Evolutionary conservation across 805 yeast species (phyloP).

Genomic region (Wickerhamiella kurtzmanii): DNA sequence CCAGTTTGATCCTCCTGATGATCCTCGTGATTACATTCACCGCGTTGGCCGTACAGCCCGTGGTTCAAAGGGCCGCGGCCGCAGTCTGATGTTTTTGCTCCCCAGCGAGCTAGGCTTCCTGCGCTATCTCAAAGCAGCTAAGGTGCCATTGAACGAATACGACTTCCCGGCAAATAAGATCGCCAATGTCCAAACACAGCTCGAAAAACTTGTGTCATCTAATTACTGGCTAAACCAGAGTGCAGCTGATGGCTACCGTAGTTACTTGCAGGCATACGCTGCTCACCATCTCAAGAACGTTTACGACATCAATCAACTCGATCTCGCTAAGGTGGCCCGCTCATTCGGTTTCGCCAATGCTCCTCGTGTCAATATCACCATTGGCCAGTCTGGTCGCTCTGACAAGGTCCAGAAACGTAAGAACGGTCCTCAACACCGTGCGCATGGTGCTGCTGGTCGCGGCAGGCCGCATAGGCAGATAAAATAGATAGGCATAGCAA

Average conservation of each 20-base stretch:
- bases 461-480: not conserved
- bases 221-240: slow-evolving; percentile 88
- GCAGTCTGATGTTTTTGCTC: slow-evolving; percentile 84
- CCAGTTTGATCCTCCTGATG: slow-evolving; percentile 99
- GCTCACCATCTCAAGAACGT: slow-evolving; percentile 94
- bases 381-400: slow-evolving; percentile 67
- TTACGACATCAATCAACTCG: slow-evolving; percentile 89
- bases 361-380: slow-evolving; percentile 91
- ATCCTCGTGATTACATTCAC: slow-evolving; percentile 97
- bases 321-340: slow-evolving; percentile 85
- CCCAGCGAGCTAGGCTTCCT: slow-evolving; percentile 91
- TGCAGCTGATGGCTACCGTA: slow-evolving; percentile 94
- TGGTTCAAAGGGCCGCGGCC: slow-evolving; percentile 72
- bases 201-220: slow-evolving; percentile 78
- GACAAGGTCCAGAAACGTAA: slow-evolving; percentile 4
- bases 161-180: slow-evolving; percentile 91
- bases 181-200: slow-evolving; percentile 90
- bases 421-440: not conserved
- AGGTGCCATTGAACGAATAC: slow-evolving; percentile 93
- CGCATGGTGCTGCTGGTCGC: not conserved
- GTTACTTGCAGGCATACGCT: slow-evolving; percentile 94
- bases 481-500: too few relatives aligned
- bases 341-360: slow-evolving; percentile 87
- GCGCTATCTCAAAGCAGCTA: slow-evolving; percentile 88
- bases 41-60: slow-evolving; percentile 99